A percentile compares a stretch with the other conserved stretches of the same genome.
phyloP scores from a whole-genome alignment of 768 basidiomycete species.

The Boletus patriciae region DNA sequence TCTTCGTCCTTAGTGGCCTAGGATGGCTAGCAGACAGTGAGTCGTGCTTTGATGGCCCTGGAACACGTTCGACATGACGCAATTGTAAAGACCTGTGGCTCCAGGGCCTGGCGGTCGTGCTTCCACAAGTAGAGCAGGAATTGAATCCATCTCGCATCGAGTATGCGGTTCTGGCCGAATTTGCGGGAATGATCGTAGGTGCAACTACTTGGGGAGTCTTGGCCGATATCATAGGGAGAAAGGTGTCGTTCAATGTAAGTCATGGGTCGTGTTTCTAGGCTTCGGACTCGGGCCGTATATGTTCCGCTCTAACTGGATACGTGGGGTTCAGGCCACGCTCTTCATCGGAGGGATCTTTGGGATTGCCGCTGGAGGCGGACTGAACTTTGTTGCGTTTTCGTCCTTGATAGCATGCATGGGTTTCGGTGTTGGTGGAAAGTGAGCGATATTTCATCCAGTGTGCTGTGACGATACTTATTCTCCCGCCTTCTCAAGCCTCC shows the following conservation, averaged over 20 bases:
- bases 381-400: conserved; percentile 47
- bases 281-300: neutral
- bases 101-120: conserved; percentile 47
- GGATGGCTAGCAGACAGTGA: conserved; percentile 53
- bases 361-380: conserved; percentile 46
- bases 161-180: conserved; percentile 48
- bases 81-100: conserved; percentile 37
- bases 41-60: conserved; percentile 22
- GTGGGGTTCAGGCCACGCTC: conserved; percentile 29
- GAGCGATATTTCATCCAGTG: conserved; percentile 22
- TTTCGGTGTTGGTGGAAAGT: conserved; percentile 54
- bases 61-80: conserved; percentile 12
- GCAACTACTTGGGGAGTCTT: conserved; percentile 50
- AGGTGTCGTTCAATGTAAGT: conserved; percentile 43
- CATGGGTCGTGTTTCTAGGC: neutral
- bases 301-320: neutral
- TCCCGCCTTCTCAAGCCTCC: conserved; percentile 31
- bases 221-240: conserved; percentile 50
- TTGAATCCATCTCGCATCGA: conserved; percentile 44
- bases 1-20: conserved; percentile 47
- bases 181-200: conserved; percentile 49
- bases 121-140: conserved; percentile 45
- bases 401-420: conserved; percentile 48
- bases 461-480: conserved; percentile 21
- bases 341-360: conserved; percentile 49